Conservation (phyloP, 345 rosid species). For the Pelargonium nanum region DNA sequence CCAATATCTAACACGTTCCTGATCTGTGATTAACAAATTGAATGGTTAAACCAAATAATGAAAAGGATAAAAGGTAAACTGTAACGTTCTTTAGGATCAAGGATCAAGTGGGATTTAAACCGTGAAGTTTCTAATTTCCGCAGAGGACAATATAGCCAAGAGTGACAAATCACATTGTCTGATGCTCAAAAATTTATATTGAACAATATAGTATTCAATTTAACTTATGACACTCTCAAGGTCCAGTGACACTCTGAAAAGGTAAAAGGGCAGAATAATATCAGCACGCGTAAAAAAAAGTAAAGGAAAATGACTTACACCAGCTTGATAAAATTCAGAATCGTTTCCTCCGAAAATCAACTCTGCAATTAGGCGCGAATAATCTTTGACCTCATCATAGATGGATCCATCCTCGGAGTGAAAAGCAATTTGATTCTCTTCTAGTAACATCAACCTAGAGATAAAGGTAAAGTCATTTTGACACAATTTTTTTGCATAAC, state of each 20-base stretch:
- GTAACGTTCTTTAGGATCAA: background rate
- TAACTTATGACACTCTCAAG: background rate
- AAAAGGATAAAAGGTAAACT: background rate
- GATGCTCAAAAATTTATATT: too few relatives aligned
- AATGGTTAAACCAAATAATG: background rate
- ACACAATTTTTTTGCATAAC: background rate
- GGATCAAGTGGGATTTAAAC: background rate
- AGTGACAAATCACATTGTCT: too few relatives aligned
- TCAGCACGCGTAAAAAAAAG: background rate
- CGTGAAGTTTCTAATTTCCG: background rate
- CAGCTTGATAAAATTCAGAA: constrained; percentile 79
- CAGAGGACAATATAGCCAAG: background rate
- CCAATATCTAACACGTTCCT: constrained; percentile 77
- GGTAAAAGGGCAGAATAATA: background rate
- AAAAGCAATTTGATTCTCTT: constrained; percentile 95
- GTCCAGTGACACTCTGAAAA: background rate
- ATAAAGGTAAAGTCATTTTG: background rate
- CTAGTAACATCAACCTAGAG: constrained; percentile 81
- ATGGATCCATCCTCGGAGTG: constrained; percentile 85
- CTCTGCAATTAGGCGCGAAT: constrained; percentile 90
- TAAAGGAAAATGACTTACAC: constrained; percentile 46
- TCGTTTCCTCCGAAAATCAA: constrained; percentile 93
- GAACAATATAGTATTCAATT: background rate
- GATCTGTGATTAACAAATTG: constrained; percentile 36
- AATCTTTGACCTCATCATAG: constrained; percentile 91